phyloP scores from a whole-genome alignment of 371 early-diverging fungal genomes.

The Mucor racemosus region DNA sequence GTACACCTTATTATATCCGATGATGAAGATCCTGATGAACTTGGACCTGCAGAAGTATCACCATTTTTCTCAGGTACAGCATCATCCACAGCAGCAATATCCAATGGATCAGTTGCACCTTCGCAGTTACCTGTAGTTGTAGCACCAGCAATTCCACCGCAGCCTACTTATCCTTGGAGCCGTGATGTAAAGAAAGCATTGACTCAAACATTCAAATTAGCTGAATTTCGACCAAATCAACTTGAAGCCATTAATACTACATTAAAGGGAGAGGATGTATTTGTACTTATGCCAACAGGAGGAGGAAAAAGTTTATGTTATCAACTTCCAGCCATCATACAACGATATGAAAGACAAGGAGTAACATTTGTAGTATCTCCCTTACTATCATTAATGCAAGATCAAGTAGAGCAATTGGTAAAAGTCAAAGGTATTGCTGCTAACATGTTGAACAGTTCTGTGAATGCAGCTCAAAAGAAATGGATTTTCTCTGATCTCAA shows the following conservation, averaged over 20 bases:
- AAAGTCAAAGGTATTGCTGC: constrained; percentile 79
- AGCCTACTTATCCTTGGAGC: constrained; percentile 71
- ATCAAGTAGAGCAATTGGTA: constrained; percentile 92
- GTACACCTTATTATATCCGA: constrained; percentile 3
- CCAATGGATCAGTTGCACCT: not conserved
- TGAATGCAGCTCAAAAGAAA: constrained; percentile 53
- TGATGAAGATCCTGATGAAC: not conserved
- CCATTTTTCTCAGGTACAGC: constrained; percentile 4
- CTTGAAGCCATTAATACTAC: constrained; percentile 93
- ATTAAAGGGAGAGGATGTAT: constrained; percentile 88
- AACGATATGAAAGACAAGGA: constrained; percentile 57
- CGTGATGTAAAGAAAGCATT: constrained; percentile 79
- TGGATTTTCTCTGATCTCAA: constrained; percentile 66
- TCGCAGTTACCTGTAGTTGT: not conserved
- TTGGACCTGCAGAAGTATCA: not conserved
- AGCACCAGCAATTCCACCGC: not conserved
- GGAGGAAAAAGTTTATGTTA: constrained; percentile 99
- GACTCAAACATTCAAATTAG: constrained; percentile 73
- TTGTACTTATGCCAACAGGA: constrained; percentile 99
- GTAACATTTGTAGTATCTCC: constrained; percentile 98
- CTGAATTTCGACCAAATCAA: constrained; percentile 92
- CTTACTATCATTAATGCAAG: constrained; percentile 96
- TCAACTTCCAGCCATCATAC: constrained; percentile 93
- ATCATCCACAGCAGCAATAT: not conserved
- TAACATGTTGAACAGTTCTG: constrained; percentile 72